Evolutionary conservation across 768 basidiomycete species (phyloP).

Genomic region (Panellus pusillus): DNA sequence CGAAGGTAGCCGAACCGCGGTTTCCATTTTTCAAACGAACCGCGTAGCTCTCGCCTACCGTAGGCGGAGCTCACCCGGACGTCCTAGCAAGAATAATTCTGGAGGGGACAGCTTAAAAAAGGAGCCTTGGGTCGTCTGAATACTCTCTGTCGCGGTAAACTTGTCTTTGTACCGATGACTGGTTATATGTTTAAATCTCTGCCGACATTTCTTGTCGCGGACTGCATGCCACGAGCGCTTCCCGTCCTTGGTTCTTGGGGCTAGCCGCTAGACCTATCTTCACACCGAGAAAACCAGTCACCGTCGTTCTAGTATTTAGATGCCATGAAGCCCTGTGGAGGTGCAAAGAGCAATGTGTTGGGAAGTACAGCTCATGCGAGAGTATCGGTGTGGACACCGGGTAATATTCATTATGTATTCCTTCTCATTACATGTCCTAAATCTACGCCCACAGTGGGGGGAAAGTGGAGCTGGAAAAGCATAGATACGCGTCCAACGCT

Average conservation of each 20-base stretch:
- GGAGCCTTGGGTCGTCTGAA: constrained; percentile 70
- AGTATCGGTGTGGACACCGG: not conserved
- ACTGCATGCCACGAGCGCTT: no score
- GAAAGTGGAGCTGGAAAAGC: no score
- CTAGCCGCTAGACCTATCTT: not conserved
- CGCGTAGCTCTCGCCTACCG: no score
- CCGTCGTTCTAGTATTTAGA: constrained; percentile 7
- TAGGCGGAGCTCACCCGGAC: constrained; percentile 73
- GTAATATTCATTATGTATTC: no score
- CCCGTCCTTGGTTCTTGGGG: not conserved
- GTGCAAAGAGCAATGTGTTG: constrained; percentile 7
- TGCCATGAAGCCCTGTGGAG: not conserved
- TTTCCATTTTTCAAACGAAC: no score
- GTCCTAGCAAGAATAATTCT: constrained; percentile 53
- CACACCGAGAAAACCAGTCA: no score
- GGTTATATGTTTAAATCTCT: no score
- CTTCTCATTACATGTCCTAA: no score
- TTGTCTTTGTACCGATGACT: no score
- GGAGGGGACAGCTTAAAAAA: constrained; percentile 41
- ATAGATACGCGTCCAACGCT: no score
- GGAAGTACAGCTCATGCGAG: constrained; percentile 10
- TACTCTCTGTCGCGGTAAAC: constrained; percentile 51
- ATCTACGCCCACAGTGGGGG: constrained; percentile 4
- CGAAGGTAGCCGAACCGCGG: no score
- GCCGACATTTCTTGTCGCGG: no score